Evolutionary conservation across 805 yeast genomes (phyloP), one percentile per base, ranked within the genome.

Genomic region (Candida golubevii): DNA sequence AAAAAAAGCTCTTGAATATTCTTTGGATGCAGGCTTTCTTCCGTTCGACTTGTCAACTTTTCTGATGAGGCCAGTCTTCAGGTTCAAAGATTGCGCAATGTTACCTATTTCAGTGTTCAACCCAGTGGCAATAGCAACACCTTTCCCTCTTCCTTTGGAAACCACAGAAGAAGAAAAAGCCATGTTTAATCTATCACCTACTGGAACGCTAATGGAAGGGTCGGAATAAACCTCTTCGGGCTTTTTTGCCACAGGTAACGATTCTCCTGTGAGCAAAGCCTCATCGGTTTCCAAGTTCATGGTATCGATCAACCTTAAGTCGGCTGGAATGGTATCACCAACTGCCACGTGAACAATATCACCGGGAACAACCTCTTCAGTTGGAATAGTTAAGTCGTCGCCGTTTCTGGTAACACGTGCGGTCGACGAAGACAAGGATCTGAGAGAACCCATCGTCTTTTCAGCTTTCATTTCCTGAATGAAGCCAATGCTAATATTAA

Each of bases 241-340:
- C 39, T 75, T 71, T 59, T 84, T 84, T 13, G 72, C 65, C n/a
- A 85, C 77, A 0, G 86, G 85, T 13, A 80, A 61, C 6, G 85
- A 78, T 57, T 81, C 86, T 42, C 86, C 86, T 2, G 86, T 80
- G 36, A 80, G 71, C 23, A 81, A 64, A 3, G 86, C 84, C 57
- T 80, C 85, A 54, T 80, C 86, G 9, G 87, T 78, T 59, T 84
- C 90, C 50, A 85, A 79, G 60, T 83, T 85, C 59, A 77, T 71
- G 38, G 74, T 53, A 36, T 73, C 78, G 44, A 80, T 54, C 38
- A 84, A 67, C 54, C 90, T 72, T 45, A 83, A 54, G 60, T 84
- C 90, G 12, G 90, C 89, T 13, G 90, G 90, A 32, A 84, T 66
- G 7, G 88, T 83, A 56, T 84, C 90, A 43, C 90, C 90, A 38